Percentiles rank a stretch among this genome's conserved stretches.
Conservation (phyloP, 2,329 filamentous ascomycete genomes). For the Colletotrichum lini region DNA sequence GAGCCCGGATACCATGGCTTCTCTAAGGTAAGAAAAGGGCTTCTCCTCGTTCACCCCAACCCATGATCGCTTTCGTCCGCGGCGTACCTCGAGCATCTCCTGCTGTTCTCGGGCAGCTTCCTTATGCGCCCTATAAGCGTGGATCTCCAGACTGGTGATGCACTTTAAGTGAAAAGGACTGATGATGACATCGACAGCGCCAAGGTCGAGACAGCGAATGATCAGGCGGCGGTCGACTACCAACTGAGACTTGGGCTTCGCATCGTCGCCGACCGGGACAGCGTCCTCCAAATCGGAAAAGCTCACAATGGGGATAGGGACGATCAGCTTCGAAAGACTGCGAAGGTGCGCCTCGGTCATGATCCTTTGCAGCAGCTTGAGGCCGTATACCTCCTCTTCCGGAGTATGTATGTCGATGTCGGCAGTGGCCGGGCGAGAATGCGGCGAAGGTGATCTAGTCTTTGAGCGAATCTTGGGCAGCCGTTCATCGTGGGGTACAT, state of each 20-base stretch:
- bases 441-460: constrained; percentile 62
- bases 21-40: constrained; percentile 89
- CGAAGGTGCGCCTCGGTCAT: constrained; percentile 71
- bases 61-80: constrained; percentile 89
- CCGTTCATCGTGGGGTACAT: constrained; percentile 67
- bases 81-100: constrained; percentile 78
- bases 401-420: constrained; percentile 58
- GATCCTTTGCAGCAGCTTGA: constrained; percentile 69
- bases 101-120: constrained; percentile 82
- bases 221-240: constrained; percentile 64
- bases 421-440: constrained; percentile 53
- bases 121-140: constrained; percentile 86
- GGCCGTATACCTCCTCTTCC: constrained; percentile 68
- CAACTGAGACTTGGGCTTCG: constrained; percentile 22
- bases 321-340: constrained; percentile 69
- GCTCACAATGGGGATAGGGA: constrained; percentile 69
- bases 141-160: constrained; percentile 82
- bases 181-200: constrained; percentile 87
- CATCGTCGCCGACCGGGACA: constrained; percentile 45
- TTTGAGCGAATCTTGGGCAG: constrained; percentile 53
- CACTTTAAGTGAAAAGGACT: constrained; percentile 83
- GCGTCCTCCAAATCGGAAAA: constrained; percentile 51
- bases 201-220: constrained; percentile 84
- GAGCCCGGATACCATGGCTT: constrained; percentile 92
- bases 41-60: constrained; percentile 88